These are phyloP conservation scores for Suillus paluster DNA, from an alignment of 768 basidiomycete genomes.

Conservation along the genomic window DNA sequence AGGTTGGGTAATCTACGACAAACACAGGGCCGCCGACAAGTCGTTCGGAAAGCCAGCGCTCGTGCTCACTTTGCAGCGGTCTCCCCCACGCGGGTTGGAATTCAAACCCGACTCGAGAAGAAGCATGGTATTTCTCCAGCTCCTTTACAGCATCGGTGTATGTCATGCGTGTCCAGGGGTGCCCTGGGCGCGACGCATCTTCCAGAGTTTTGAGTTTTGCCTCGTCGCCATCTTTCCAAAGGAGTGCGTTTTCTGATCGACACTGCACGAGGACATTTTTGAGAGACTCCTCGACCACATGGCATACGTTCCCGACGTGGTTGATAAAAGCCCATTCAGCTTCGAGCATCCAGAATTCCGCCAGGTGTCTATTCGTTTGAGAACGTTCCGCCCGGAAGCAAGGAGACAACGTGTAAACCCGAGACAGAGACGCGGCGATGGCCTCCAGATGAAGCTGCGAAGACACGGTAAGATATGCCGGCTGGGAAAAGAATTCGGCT, in stretches of 20 bases:
- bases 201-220: conserved; percentile 39
- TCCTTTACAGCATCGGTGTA: conserved; percentile 77
- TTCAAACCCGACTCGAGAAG: conserved; percentile 46
- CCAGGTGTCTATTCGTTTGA: conserved; percentile 87
- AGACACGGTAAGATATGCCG: conserved; percentile 90
- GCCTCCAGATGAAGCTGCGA: conserved; percentile 96
- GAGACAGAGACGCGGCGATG: conserved; percentile 72
- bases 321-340: conserved; percentile 80
- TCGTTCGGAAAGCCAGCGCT: conserved; percentile 82
- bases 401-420: conserved; percentile 92
- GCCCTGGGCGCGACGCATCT: conserved; percentile 35
- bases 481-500: conserved; percentile 72
- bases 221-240: conserved; percentile 48
- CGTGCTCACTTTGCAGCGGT: conserved; percentile 86
- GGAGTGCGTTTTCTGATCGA: conserved; percentile 28
- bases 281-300: conserved; percentile 58
- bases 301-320: conserved; percentile 53
- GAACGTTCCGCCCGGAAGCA: conserved; percentile 94
- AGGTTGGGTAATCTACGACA: conserved; percentile 85
- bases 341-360: conserved; percentile 99
- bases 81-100: conserved; percentile 70
- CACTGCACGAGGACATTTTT: conserved; percentile 41
- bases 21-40: conserved; percentile 80
- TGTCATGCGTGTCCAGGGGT: conserved; percentile 71
- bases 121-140: conserved; percentile 45